These are phyloP conservation scores for Stentor roeselii DNA, from an alignment of 73 alveolate genomes.

Conservation along the genomic window DNA sequence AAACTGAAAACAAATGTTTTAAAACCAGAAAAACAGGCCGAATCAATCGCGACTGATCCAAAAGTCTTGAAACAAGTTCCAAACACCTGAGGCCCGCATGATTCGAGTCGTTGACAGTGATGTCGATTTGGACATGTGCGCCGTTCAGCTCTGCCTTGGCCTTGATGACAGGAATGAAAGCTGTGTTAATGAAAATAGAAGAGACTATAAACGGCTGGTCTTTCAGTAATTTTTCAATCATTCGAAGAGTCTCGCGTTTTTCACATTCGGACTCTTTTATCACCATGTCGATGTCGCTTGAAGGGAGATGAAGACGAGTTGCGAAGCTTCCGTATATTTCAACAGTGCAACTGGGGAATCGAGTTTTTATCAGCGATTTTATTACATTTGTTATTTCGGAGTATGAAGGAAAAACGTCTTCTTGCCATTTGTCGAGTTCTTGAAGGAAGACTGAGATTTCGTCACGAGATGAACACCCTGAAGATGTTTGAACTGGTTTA, in stretches of 20 bases:
- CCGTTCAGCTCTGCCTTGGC: constrained; percentile 24
- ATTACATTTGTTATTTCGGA: constrained; percentile 35
- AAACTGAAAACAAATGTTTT: constrained; percentile 35
- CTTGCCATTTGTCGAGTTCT: constrained; percentile 39
- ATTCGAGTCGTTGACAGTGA: constrained; percentile 38
- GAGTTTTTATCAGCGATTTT: constrained; percentile 21
- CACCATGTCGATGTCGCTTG: constrained; percentile 78
- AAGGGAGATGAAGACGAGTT: constrained; percentile 74
- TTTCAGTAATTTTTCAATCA: constrained; percentile 17
- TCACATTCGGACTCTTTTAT: constrained; percentile 34
- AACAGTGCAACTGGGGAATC: constrained; percentile 34
- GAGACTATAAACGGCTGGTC: constrained; percentile 31
- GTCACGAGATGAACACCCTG: neutral
- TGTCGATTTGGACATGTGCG: constrained; percentile 31
- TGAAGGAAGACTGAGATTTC: constrained; percentile 35
- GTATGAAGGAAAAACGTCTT: constrained; percentile 26
- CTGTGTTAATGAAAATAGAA: constrained; percentile 26
- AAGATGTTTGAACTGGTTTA: neutral
- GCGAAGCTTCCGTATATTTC: constrained; percentile 78
- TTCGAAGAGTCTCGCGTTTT: constrained; percentile 19
- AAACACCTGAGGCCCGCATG: constrained; percentile 41
- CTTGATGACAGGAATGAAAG: constrained; percentile 50
- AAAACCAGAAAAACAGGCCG: constrained; percentile 44
- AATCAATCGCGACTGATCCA: constrained; percentile 23
- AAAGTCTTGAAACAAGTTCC: constrained; percentile 28